Evolutionary conservation across 2,329 filamentous ascomycete genomes (phyloP).

Genomic region (Calonectria hawksworthii): DNA sequence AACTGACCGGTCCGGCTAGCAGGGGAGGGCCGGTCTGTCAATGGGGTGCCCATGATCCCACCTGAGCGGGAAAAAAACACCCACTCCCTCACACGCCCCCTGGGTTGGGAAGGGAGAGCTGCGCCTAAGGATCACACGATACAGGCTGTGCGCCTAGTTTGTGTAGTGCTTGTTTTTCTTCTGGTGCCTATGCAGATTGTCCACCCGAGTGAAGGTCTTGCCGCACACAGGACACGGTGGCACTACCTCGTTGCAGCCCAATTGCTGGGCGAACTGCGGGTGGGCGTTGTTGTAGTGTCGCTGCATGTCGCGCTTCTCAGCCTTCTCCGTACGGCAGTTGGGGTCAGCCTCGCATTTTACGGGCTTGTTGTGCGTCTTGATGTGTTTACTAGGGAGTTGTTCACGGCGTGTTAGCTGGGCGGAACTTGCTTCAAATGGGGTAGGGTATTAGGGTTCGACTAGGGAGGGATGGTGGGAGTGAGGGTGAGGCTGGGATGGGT

Average conservation of each 20-base stretch:
- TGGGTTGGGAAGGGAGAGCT: too few species aligned
- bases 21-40: slow-evolving; percentile 6
- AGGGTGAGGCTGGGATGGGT: too few species aligned
- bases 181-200: slow-evolving; percentile 39
- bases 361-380: slow-evolving; percentile 39
- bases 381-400: slow-evolving; percentile 36
- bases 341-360: slow-evolving; percentile 37
- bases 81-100: too few species aligned
- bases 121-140: not conserved
- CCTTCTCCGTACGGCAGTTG: slow-evolving; percentile 25
- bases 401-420: not conserved
- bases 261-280: slow-evolving; percentile 22
- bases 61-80: not conserved
- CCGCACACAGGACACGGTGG: slow-evolving; percentile 20
- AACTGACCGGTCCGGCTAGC: not conserved
- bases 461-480: not conserved
- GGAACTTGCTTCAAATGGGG: not conserved
- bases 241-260: slow-evolving; percentile 13
- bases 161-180: slow-evolving; percentile 27
- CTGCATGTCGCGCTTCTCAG: slow-evolving; percentile 44
- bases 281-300: slow-evolving; percentile 42
- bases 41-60: not conserved
- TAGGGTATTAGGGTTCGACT: not conserved
- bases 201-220: slow-evolving; percentile 32
- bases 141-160: not conserved